Evolutionary conservation across 129 eudicot species (phyloP).

Genomic region (Saussurea involucrata): DNA sequence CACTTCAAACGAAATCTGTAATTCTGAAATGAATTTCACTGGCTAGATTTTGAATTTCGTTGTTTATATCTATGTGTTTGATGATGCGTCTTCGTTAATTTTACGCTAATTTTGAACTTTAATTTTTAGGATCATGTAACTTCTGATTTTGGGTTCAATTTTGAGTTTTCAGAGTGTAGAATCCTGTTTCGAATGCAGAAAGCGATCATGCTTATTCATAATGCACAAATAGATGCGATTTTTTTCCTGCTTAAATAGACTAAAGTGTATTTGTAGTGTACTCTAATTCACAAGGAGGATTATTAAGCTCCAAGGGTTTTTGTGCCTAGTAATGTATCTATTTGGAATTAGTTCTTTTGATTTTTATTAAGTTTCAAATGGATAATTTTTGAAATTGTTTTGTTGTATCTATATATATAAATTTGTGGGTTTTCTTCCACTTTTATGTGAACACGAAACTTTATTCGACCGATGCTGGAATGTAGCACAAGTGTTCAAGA

Average conservation of each 20-base stretch:
- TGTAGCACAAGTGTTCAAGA: conserved; percentile 7
- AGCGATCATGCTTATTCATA: neutral
- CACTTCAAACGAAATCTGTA: neutral
- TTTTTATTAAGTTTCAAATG: neutral
- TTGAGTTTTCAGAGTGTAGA: neutral
- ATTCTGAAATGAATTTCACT: neutral
- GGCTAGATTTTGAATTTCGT: neutral
- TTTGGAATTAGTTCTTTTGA: neutral
- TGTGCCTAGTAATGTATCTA: neutral
- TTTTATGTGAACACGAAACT: neutral
- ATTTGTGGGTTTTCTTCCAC: neutral
- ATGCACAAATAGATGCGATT: neutral
- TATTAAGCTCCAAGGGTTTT: neutral
- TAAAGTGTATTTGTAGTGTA: neutral
- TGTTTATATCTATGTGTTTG: neutral
- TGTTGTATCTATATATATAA: neutral
- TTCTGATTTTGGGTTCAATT: neutral
- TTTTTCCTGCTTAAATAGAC: too few relatives aligned
- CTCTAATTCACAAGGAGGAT: neutral
- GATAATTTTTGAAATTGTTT: neutral
- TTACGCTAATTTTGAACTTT: neutral
- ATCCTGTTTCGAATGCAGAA: neutral
- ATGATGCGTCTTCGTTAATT: neutral
- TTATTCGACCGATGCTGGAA: neutral
- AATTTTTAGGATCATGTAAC: neutral